These are phyloP conservation scores for Leptographium procerum DNA, from an alignment of 2,329 filamentous ascomycete genomes.

Conservation along the genomic window DNA sequence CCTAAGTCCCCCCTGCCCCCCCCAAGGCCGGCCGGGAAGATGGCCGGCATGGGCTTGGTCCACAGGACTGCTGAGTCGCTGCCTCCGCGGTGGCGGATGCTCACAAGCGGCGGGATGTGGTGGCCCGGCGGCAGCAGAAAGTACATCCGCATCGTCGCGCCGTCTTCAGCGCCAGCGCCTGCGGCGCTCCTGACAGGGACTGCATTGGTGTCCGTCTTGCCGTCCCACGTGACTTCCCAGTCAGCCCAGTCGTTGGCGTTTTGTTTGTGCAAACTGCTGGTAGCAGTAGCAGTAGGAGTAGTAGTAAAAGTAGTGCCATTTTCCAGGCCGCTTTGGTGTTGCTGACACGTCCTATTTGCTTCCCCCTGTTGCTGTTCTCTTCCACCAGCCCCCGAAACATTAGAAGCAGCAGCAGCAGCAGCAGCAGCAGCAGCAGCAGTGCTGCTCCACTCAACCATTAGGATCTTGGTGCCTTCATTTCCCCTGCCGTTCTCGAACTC, in stretches of 20 bases:
- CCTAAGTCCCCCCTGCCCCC: too few species aligned
- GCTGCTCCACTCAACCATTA: slow-evolving; percentile 86
- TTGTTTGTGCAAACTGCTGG: too few species aligned
- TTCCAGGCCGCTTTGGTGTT: too few species aligned
- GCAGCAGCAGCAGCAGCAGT: slow-evolving; percentile 4
- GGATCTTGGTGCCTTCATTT: slow-evolving; percentile 77
- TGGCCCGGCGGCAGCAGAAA: slow-evolving; percentile 68
- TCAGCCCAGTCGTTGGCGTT: slow-evolving; percentile 20
- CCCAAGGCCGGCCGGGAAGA: slow-evolving; percentile 67
- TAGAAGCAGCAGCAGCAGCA: not conserved
- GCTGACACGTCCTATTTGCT: too few species aligned
- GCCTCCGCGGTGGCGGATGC: slow-evolving; percentile 28
- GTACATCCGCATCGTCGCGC: slow-evolving; percentile 53
- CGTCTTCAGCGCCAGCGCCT: slow-evolving; percentile 19
- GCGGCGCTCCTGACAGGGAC: slow-evolving; percentile 48
- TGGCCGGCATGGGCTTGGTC: slow-evolving; percentile 74
- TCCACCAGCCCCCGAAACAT: too few species aligned
- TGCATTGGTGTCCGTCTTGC: slow-evolving; percentile 64
- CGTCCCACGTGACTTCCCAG: slow-evolving; percentile 78
- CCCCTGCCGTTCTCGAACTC: slow-evolving; percentile 71
- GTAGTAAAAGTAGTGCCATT: too few species aligned
- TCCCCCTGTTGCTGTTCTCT: too few species aligned
- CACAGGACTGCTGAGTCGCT: slow-evolving; percentile 33
- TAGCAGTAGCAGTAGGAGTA: too few species aligned
- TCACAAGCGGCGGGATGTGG: slow-evolving; percentile 60